A percentile compares a stretch with the other conserved stretches of the same genome.
These are phyloP conservation scores for Cairneyella variabilis DNA, from an alignment of 495 filamentous ascomycete species.

Conservation along the genomic window DNA sequence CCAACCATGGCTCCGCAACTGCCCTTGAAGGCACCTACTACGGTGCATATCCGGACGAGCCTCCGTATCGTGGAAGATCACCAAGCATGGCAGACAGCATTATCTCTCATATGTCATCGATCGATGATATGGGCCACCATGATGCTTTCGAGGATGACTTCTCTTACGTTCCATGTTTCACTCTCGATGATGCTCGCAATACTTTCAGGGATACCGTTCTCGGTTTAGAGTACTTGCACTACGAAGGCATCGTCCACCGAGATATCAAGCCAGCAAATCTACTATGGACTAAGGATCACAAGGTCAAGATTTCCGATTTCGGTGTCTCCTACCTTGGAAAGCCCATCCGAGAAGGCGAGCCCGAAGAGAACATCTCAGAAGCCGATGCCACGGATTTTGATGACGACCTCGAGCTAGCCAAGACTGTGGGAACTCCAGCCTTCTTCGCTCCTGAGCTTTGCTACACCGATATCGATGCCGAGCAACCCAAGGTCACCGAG, in stretches of 20 bases:
- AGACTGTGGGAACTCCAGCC: slow-evolving; percentile 94
- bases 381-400: slow-evolving; percentile 80
- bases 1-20: slow-evolving; percentile 45
- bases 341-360: slow-evolving; percentile 71
- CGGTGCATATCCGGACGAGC: slow-evolving; percentile 61
- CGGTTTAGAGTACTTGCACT: slow-evolving; percentile 93
- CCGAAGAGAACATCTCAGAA: slow-evolving; percentile 75
- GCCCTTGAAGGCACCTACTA: slow-evolving; percentile 75
- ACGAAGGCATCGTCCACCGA: slow-evolving; percentile 92
- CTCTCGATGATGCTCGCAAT: slow-evolving; percentile 75
- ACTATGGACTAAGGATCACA: slow-evolving; percentile 76
- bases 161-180: slow-evolving; percentile 87
- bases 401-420: slow-evolving; percentile 89
- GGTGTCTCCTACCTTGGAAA: slow-evolving; percentile 95
- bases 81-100: slow-evolving; percentile 59
- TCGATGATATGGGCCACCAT: slow-evolving; percentile 47
- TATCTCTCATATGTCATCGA: slow-evolving; percentile 55
- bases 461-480: slow-evolving; percentile 59
- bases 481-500: slow-evolving; percentile 51
- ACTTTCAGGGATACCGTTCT: slow-evolving; percentile 92
- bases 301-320: slow-evolving; percentile 99
- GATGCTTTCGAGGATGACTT: slow-evolving; percentile 75
- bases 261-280: slow-evolving; percentile 99
- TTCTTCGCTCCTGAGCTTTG: slow-evolving; percentile 99
- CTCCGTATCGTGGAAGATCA: slow-evolving; percentile 44